Evolutionary conservation across 176 grass and related monocot species (phyloP), one percentile per base, ranked within the genome.

Genomic region (Musa itinerans): DNA sequence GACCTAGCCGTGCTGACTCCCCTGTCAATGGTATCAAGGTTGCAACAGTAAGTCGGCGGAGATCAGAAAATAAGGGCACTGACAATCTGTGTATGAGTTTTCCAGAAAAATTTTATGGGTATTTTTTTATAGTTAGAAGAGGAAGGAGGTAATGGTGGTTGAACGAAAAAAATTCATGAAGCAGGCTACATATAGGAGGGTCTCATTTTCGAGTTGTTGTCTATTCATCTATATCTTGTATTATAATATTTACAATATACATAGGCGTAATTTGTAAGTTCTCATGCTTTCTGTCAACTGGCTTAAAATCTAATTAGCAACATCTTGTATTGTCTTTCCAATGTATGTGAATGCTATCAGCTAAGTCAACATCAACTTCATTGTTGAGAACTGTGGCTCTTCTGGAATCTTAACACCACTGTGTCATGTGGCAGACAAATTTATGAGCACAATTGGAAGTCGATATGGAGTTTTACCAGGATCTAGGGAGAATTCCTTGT

Each of bases 401-500:
- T 19, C 3, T 49, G 11, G 8, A 50, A 70, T 70, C 16, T 43
- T 70, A 16, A 70, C 34, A 70, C 68, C 16, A 50, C 3, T 43
- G 7, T 55, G 22, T 77, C 52, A 77, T 48, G 56, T 76, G 20
- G 11, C 72, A 93, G 94, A 90, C 81, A 77, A 81, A 79, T 91
- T 97, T 83, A 74, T 89, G 74, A 89, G 72, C 80, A 87, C n/a
- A 15, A 93, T 97, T 74, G 94, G 94, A 81, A 91, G 90, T 85
- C 75, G 84, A 13, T 93, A 97, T 85, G 90, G 90, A 78, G 87
- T 97, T 77, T 85, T 83, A 57, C 68, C 78, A 63, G 90, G 90
- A 77, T 93, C 94, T 79, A 82, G 75, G 65, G 94, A 97, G 81
- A 97, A 97, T 79, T 85, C 94, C 58, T 78, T 93, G 74, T 89